These are phyloP conservation scores for Cokeromyces recurvatus DNA, from an alignment of 371 early-diverging fungal genomes.

Conservation along the genomic window DNA sequence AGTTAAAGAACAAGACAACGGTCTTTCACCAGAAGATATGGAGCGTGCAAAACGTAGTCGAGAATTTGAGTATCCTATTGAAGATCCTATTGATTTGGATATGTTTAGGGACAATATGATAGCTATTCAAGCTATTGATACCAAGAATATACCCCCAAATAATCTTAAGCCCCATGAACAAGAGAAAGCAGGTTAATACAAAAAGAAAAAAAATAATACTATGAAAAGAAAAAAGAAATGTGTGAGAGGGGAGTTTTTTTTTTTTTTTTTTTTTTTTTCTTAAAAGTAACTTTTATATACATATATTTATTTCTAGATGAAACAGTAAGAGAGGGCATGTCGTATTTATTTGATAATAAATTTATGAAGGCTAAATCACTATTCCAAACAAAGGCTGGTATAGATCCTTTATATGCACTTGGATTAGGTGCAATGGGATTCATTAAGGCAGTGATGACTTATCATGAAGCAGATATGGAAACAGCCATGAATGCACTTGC, in stretches of 20 bases:
- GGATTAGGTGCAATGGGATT: slow-evolving; percentile 48
- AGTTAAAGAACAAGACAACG: too few relatives aligned
- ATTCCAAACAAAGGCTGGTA: slow-evolving; percentile 34
- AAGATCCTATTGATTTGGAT: slow-evolving; percentile 37
- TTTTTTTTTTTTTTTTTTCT: too few relatives aligned
- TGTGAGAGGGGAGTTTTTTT: too few relatives aligned
- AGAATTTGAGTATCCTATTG: slow-evolving; percentile 25
- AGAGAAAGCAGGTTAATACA: slow-evolving; percentile 47
- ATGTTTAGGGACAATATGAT: slow-evolving; percentile 40
- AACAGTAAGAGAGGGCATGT: slow-evolving; percentile 38
- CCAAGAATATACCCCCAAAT: slow-evolving; percentile 41
- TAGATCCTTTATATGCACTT: slow-evolving; percentile 42
- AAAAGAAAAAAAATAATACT: not conserved
- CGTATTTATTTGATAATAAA: slow-evolving; percentile 40
- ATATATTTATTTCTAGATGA: slow-evolving; percentile 41
- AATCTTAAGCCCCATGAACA: slow-evolving; percentile 48
- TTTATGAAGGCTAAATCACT: slow-evolving; percentile 46
- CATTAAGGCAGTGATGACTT: slow-evolving; percentile 43
- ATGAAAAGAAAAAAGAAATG: too few relatives aligned
- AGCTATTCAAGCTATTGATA: slow-evolving; percentile 31
- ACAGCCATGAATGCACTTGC: slow-evolving; percentile 33
- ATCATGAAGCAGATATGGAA: slow-evolving; percentile 28
- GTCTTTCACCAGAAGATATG: not conserved
- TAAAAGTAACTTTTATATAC: too few relatives aligned
- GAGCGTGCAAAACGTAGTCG: slow-evolving; percentile 12